Evolutionary conservation across 768 basidiomycete genomes (phyloP), one percentile per base, ranked within the genome.

Genomic region (Clitopilus hobsonii): DNA sequence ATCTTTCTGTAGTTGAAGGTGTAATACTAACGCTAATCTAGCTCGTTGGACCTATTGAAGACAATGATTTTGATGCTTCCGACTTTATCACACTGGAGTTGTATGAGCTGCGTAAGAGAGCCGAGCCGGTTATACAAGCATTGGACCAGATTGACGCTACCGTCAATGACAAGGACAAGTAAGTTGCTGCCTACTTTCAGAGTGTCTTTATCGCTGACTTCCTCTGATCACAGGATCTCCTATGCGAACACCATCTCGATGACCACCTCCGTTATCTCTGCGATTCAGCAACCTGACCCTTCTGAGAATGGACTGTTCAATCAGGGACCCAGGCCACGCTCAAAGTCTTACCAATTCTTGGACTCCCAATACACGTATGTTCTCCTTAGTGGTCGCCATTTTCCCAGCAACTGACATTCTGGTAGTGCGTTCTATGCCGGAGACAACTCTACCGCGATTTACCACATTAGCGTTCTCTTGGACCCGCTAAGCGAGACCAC

Each of bases 401-500:
- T 49, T 10, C 48, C 55, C 25, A 13, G n/a, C 25, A 2, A 13
- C 22, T 51, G n/a, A 28, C 16, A 6, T 56, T 63, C 26, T 24
- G 22, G 29, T 58, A 94, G 93, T 6, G 74, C 82, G 14, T 88
- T 94, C 64, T 68, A 79, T 28, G 71, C 83, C 32, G 95, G 95
- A 4, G 78, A 92, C 58, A 77, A 81, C 18, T 65, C 76, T 1
- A 84, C 80, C 0, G 88, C 94, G 0, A 61, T 88, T 32, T 83
- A 84, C 61, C 85, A 86, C 51, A 69, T 97, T 36, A 83, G 80
- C 2, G 79, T 89, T 8, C 67, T 98, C 5, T 56, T 98, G 6
- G 92, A 98, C 65, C 95, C 96, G 0, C 65, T 97, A 25, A 92
- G 88, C 49, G 89, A 92, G 64, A 71, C 77, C 5, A 91, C 89